A percentile compares a stretch with the other conserved stretches of the same genome.
phyloP scores from a whole-genome alignment of 306 rosid species.

The Quercus gilva region DNA sequence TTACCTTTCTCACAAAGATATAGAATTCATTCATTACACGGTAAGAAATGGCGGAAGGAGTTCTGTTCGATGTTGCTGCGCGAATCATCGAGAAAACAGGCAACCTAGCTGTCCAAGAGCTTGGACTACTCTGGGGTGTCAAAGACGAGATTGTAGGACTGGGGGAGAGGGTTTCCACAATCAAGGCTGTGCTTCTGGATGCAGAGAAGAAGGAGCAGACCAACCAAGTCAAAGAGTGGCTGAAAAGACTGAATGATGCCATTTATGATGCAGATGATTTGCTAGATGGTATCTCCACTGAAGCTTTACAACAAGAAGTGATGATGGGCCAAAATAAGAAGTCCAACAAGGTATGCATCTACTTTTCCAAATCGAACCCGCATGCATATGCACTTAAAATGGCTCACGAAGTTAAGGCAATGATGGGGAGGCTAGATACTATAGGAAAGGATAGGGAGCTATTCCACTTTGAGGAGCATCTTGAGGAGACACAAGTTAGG shows the following conservation, averaged over 20 bases:
- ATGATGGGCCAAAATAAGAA: too few species aligned
- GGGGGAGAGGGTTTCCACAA: accelerated
- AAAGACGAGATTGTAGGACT: neutral
- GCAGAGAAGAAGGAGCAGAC: neutral
- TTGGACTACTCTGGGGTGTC: neutral
- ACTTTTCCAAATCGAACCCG: neutral
- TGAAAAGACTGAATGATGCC: neutral
- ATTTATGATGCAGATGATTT: neutral
- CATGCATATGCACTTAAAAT: neutral
- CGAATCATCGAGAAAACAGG: neutral
- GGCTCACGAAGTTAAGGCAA: neutral
- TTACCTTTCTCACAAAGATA: too few species aligned
- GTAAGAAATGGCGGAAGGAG: neutral
- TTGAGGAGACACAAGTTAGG: neutral
- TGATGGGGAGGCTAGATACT: neutral
- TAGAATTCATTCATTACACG: neutral
- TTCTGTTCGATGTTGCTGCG: neutral
- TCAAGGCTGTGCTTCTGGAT: neutral
- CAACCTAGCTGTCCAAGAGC: neutral
- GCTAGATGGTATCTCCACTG: neutral
- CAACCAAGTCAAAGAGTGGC: neutral
- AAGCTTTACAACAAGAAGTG: neutral
- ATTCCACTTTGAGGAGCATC: neutral
- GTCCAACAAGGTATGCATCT: neutral
- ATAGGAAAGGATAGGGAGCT: neutral